Evolutionary conservation across 2,329 filamentous ascomycete species (phyloP), one percentile per base, ranked within the genome.

Genomic region (Raffaelea arxii): DNA sequence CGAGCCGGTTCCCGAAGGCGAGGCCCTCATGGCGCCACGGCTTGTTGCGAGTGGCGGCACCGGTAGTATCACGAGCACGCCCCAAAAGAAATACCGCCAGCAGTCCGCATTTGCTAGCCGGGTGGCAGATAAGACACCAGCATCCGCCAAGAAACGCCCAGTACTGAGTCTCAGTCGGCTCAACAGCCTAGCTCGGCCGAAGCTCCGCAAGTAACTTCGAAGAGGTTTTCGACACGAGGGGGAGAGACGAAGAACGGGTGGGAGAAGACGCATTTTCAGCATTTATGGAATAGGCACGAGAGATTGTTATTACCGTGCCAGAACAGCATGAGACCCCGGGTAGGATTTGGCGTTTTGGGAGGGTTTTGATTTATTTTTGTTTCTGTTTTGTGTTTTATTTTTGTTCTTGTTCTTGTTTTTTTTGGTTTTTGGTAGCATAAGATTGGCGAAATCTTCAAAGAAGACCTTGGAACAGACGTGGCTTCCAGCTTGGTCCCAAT

Each of bases 111-210:
- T 27, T 35, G 40, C 21, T 4, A 23, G 30, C 19, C 12, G 32
- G 12, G 25, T 19, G 4, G 16, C 21, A 16, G 21, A 10, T 25
- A 50, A 51, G 46, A 64, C 64, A 22, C 60, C 65, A 3, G 77
- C 77, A 4, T 68, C 76, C 4, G 62, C 62, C 43, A 78, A 77
- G 67, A 79, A 77, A 65, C 68, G 62, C 49, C 55, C 57, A 6
- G 66, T 71, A 22, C 59, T 82, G 47, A 81, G 70, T 52, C 58
- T 80, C 49, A 80, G 74, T 58, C 69, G 79, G 49, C 65, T 82
- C 46, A 75, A 79, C 56, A 75, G 78, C 72, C 70, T 82, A 22
- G 72, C 79, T 41, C 69, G 69, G 39, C 78, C 78, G 2, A 82
- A 82, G 66, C 61, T 69, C 51, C 70, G 78, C 48, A 62, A 62